Evolutionary conservation across 192 early-diverging fungal genomes (phyloP), one percentile per base, ranked within the genome.

Genomic region (Geranomyces michiganensis): DNA sequence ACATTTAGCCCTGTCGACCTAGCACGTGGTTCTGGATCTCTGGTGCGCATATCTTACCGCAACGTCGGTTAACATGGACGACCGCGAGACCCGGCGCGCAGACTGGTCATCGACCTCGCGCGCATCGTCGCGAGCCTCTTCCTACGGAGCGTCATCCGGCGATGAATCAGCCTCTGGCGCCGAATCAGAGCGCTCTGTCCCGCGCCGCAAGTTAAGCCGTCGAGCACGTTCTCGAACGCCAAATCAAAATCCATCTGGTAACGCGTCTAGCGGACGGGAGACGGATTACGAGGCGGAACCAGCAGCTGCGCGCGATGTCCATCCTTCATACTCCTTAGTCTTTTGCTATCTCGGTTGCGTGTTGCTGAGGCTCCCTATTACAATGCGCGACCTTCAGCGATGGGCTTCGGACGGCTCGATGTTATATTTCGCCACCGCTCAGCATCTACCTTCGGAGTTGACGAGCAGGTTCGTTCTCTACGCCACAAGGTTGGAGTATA

Each of bases 1-100:
- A 26, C 6, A 53, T 53, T 53, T 53, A 7, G 7, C 51, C 15
- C 2, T 21, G 1, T 10, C 30, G 9, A 17, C 7, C 2, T 32
- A 60, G 58, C 30, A 31, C 17, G 58, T 36, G 27, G 68, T 70
- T 26, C 56, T 70, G 0, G 68, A 70, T 59, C 45, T 70, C 10
- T 70, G 68, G 68, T 70, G 36, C 56, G n/a, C 27, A 17, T 70
- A 70, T 26, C 29, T 70, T 15, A 70, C 68, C 1, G 68, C 68
- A 10, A 21, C 61, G 8, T 27, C 22, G 0, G 68, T 70, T 19
- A 56, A 70, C 32, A 62, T 70, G 17, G 59, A 59, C 56, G 68
- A 70, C 27, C 68, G 68, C 10, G 1, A 64, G 44, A 12, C 33
- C 15, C 33, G 43, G 2, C 17, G 29, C n/a, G n/a, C 26, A 26